Evolutionary conservation across 1,139 yeast species (phyloP).

Genomic region (Kodamaea fungicola): DNA sequence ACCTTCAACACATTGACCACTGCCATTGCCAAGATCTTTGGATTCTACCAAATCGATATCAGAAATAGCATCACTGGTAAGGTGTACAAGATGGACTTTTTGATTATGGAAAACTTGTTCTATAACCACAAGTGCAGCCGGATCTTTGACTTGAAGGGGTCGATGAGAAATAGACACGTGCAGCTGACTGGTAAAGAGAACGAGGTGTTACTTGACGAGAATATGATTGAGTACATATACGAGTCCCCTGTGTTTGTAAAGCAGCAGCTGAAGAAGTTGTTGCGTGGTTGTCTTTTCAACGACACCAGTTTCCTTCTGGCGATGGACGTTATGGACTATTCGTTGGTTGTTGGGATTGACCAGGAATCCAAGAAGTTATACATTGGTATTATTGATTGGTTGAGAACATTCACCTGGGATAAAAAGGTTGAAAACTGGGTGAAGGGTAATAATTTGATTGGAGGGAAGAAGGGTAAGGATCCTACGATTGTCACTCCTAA

Average conservation of each 20-base stretch:
- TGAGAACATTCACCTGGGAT: slow-evolving; percentile 97
- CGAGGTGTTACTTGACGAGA: slow-evolving; percentile 92
- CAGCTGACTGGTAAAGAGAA: slow-evolving; percentile 94
- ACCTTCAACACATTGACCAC: slow-evolving; percentile 93
- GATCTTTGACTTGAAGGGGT: slow-evolving; percentile 93
- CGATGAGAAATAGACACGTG: slow-evolving; percentile 96
- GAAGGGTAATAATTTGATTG: slow-evolving; percentile 83
- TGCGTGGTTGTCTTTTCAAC: slow-evolving; percentile 88
- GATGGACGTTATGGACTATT: slow-evolving; percentile 99
- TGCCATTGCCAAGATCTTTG: slow-evolving; percentile 90
- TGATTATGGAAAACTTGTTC: slow-evolving; percentile 94
- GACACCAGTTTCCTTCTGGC: slow-evolving; percentile 92
- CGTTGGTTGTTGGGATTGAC: slow-evolving; percentile 89
- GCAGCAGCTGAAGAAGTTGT: slow-evolving; percentile 82
- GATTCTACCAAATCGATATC: slow-evolving; percentile 90
- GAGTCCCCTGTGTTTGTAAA: slow-evolving; percentile 94
- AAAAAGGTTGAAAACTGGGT: slow-evolving; percentile 98
- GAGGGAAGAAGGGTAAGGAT: slow-evolving; percentile 81
- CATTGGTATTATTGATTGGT: slow-evolving; percentile 94
- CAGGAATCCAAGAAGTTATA: slow-evolving; percentile 62
- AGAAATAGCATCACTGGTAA: slow-evolving; percentile 74
- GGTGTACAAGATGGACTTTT: slow-evolving; percentile 79
- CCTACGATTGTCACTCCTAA: slow-evolving; percentile 97
- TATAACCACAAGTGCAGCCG: slow-evolving; percentile 80
- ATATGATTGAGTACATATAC: slow-evolving; percentile 96